Conservation (phyloP, 108 stramenopile species). For the Skeletonema grethae region DNA sequence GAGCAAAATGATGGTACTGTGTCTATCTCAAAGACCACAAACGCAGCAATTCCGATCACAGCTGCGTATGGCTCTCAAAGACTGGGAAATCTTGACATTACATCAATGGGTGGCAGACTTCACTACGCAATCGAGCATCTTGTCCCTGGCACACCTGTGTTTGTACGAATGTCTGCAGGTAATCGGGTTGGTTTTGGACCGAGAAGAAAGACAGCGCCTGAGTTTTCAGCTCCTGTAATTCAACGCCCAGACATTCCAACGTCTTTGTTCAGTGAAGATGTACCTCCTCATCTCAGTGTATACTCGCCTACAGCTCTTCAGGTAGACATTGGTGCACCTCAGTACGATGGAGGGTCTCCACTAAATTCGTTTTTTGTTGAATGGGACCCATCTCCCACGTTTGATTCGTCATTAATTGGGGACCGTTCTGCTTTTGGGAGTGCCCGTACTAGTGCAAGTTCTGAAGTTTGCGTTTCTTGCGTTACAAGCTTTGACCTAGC, state of each 20-base stretch:
- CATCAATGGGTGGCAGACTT: slow-evolving; percentile 16
- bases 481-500: slow-evolving; percentile 36
- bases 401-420: slow-evolving; percentile 38
- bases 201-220: slow-evolving; percentile 52
- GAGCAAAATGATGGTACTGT: slow-evolving; percentile 16
- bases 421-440: slow-evolving; percentile 49
- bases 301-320: slow-evolving; percentile 46
- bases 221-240: slow-evolving; percentile 36
- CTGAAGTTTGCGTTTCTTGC: slow-evolving; percentile 42
- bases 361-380: slow-evolving; percentile 76
- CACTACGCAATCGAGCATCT: slow-evolving; percentile 51
- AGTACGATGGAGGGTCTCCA: slow-evolving; percentile 73
- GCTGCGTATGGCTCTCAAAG: slow-evolving; percentile 45
- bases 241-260: slow-evolving; percentile 53
- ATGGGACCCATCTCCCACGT: slow-evolving; percentile 69
- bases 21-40: slow-evolving; percentile 19
- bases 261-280: slow-evolving; percentile 47
- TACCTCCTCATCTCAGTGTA: slow-evolving; percentile 37
- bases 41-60: slow-evolving; percentile 34
- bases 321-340: slow-evolving; percentile 65
- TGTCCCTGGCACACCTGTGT: slow-evolving; percentile 52
- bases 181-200: slow-evolving; percentile 65
- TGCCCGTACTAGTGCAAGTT: slow-evolving; percentile 29
- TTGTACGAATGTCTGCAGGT: slow-evolving; percentile 53
- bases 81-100: slow-evolving; percentile 13